These are phyloP conservation scores for Hondaea fermentalgiana DNA, from an alignment of 108 stramenopile species.

Conservation along the genomic window DNA sequence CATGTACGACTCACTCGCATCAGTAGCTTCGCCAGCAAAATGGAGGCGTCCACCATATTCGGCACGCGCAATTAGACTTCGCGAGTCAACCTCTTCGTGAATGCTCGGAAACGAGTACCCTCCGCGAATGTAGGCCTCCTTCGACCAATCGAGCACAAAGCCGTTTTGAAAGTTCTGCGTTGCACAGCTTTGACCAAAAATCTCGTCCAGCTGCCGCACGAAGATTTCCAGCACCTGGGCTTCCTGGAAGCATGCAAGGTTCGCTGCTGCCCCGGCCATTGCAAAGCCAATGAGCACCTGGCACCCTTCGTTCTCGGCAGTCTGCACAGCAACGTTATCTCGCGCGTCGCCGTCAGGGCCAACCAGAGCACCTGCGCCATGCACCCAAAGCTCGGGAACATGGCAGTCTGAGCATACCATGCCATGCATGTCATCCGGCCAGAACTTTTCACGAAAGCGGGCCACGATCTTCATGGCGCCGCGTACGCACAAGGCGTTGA, in stretches of 20 bases:
- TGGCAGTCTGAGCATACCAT: background rate
- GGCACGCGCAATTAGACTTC: background rate
- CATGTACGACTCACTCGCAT: background rate
- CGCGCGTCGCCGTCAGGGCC: background rate
- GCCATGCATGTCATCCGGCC: slow-evolving; percentile 10
- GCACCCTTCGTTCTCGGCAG: background rate
- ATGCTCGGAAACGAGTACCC: background rate
- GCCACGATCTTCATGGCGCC: background rate
- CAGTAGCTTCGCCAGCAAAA: background rate
- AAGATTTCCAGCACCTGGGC: background rate
- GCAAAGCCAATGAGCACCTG: background rate
- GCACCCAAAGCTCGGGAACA: background rate
- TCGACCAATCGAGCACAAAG: background rate
- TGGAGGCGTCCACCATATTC: background rate
- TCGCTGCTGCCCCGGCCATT: background rate
- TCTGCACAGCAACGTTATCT: background rate
- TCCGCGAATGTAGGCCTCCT: background rate
- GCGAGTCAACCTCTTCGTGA: background rate
- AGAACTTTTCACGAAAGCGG: background rate
- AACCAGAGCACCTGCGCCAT: background rate
- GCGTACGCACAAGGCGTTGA: background rate
- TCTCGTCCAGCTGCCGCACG: background rate
- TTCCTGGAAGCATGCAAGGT: background rate
- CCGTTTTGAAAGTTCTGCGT: background rate
- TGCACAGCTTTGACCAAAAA: background rate